Percentiles rank a stretch among this genome's conserved stretches.
Conservation (phyloP, 352 stramenopile genomes). For the Phytophthora palmivora region DNA sequence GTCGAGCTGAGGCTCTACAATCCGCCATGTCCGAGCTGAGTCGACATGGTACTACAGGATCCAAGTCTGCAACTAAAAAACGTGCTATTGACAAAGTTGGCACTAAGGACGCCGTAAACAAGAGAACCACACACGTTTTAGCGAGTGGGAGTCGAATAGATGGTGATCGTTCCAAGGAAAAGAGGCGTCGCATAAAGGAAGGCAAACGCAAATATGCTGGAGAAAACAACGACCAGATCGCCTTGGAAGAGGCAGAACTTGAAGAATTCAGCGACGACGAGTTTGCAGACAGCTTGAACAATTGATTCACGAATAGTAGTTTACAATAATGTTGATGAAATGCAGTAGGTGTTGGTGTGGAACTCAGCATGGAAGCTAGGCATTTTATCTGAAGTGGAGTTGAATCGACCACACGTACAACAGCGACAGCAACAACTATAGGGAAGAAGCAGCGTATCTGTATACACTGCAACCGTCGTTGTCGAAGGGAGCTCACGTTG, state of each 20-base stretch:
- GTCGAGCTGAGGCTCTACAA: conserved; percentile 13
- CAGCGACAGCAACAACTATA: conserved; percentile 27
- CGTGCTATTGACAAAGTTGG: not conserved
- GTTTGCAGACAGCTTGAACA: conserved; percentile 31
- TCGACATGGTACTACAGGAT: conserved; percentile 4
- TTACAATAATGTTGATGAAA: conserved; percentile 5
- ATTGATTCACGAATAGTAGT: conserved; percentile 7
- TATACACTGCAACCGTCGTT: conserved; percentile 52
- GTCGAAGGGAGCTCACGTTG: conserved; percentile 76
- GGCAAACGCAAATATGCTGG: conserved; percentile 5
- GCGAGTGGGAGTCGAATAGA: conserved; percentile 3
- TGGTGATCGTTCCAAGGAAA: conserved; percentile 17
- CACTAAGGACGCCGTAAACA: not conserved
- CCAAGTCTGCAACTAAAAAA: conserved; percentile 15
- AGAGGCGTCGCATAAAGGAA: conserved; percentile 25
- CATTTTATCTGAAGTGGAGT: not conserved
- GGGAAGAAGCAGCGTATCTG: not conserved
- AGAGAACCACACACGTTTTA: not conserved
- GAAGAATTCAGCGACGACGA: conserved; percentile 32
- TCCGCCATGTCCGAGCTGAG: conserved; percentile 18
- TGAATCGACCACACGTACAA: conserved; percentile 48
- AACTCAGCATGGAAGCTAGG: too few species aligned
- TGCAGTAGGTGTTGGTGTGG: not conserved
- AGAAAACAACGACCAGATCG: conserved; percentile 33
- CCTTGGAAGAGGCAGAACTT: conserved; percentile 38